phyloP scores from a whole-genome alignment of 306 rosid species.

The Prunus fruticosa region DNA sequence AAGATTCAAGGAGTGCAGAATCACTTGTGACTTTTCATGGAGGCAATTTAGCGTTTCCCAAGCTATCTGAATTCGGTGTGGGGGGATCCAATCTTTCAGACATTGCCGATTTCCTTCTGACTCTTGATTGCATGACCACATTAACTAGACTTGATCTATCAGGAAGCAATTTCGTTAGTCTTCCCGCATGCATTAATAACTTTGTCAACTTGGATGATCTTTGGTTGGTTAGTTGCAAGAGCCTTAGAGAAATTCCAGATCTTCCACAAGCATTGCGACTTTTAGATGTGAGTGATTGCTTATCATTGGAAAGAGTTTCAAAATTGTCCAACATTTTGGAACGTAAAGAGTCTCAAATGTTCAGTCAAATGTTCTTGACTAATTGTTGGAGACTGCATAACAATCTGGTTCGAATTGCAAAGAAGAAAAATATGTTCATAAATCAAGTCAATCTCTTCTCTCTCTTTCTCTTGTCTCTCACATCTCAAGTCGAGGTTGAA shows the following conservation, averaged over 20 bases:
- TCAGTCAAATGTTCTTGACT: accelerated
- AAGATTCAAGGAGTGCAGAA: not conserved
- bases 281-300: too few relatives aligned
- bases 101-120: not conserved
- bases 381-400: not conserved
- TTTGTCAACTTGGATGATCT: not conserved
- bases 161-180: not conserved
- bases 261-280: too few relatives aligned
- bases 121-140: not conserved
- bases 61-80: not conserved
- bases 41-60: not conserved
- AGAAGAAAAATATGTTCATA: not conserved
- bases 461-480: not conserved
- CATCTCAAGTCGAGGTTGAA: accelerated
- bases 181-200: not conserved
- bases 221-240: too few relatives aligned
- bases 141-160: not conserved
- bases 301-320: too few relatives aligned
- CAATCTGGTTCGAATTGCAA: not conserved
- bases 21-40: not conserved
- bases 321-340: too few relatives aligned
- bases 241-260: too few relatives aligned
- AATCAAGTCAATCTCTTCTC: not conserved
- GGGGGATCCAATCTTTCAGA: not conserved
- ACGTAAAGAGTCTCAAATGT: not conserved